A percentile compares a stretch with the other conserved stretches of the same genome.
These are phyloP conservation scores for Hypoxylon rickii DNA, from an alignment of 495 filamentous ascomycete genomes.

Conservation along the genomic window DNA sequence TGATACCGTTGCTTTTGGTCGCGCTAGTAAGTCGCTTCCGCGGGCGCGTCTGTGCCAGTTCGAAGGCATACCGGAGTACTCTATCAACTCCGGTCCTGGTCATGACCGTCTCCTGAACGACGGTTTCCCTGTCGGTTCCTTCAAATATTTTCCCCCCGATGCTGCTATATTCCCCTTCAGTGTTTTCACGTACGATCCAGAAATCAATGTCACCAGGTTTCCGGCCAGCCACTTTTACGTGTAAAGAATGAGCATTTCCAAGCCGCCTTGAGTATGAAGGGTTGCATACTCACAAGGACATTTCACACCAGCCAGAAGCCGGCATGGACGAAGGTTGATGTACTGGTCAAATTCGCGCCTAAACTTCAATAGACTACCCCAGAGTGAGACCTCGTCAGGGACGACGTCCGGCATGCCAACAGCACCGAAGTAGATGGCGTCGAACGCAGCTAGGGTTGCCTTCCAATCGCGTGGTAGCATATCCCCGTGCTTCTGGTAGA, in stretches of 20 bases:
- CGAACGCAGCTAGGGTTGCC: slow-evolving; percentile 29
- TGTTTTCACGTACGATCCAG: slow-evolving; percentile 84
- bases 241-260: neutral
- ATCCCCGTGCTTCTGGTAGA: slow-evolving; percentile 38
- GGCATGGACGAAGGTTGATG: slow-evolving; percentile 84
- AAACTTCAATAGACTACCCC: slow-evolving; percentile 70
- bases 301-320: slow-evolving; percentile 74
- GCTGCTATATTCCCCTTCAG: slow-evolving; percentile 79
- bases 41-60: slow-evolving; percentile 73
- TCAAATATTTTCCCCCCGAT: slow-evolving; percentile 42
- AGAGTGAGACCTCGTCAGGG: slow-evolving; percentile 40
- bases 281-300: slow-evolving; percentile 45
- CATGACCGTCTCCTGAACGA: slow-evolving; percentile 66
- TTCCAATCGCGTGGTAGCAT: slow-evolving; percentile 41
- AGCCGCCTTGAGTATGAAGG: slow-evolving; percentile 44
- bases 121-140: slow-evolving; percentile 73
- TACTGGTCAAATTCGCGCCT: slow-evolving; percentile 83
- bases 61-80: slow-evolving; percentile 73
- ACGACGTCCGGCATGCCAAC: slow-evolving; percentile 39
- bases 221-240: slow-evolving; percentile 54
- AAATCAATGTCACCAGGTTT: slow-evolving; percentile 74
- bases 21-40: slow-evolving; percentile 74
- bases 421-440: slow-evolving; percentile 44
- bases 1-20: slow-evolving; percentile 82
- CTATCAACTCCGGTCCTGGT: slow-evolving; percentile 80